Percentiles rank a stretch among this genome's conserved stretches.
phyloP scores from a whole-genome alignment of 2,329 filamentous ascomycete species.

The Fusarium decemcellulare region DNA sequence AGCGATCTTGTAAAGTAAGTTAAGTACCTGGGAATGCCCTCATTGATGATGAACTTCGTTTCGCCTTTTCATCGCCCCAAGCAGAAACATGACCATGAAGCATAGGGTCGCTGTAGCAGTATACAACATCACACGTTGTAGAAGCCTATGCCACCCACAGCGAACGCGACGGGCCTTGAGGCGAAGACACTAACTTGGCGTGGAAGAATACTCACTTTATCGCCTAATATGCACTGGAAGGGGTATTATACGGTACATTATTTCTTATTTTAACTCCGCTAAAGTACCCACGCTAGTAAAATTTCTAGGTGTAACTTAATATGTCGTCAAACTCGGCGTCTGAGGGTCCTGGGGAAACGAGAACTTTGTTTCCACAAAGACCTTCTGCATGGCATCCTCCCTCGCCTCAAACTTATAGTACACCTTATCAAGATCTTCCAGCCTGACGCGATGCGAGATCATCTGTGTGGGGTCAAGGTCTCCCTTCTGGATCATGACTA shows the following conservation, averaged over 20 bases:
- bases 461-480: constrained; percentile 84
- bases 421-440: constrained; percentile 80
- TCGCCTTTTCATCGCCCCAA: too few species aligned
- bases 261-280: background rate
- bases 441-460: constrained; percentile 82
- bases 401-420: constrained; percentile 74
- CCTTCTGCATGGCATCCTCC: constrained; percentile 84
- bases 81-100: too few species aligned
- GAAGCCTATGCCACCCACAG: too few species aligned
- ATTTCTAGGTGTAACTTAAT: background rate
- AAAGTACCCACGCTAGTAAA: background rate
- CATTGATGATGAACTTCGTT: too few species aligned
- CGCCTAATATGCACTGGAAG: too few species aligned
- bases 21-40: too few species aligned
- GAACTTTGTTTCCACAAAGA: constrained; percentile 75
- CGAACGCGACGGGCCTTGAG: too few species aligned
- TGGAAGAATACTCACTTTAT: too few species aligned
- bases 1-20: too few species aligned
- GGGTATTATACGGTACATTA: background rate
- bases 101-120: too few species aligned
- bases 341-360: constrained; percentile 60
- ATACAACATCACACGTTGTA: too few species aligned
- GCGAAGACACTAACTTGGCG: too few species aligned
- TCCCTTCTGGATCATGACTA: constrained; percentile 75
- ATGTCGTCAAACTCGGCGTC: constrained; percentile 34